Evolutionary conservation across 1,139 yeast genomes (phyloP).

Genomic region (Meyerozyma elateridarum): DNA sequence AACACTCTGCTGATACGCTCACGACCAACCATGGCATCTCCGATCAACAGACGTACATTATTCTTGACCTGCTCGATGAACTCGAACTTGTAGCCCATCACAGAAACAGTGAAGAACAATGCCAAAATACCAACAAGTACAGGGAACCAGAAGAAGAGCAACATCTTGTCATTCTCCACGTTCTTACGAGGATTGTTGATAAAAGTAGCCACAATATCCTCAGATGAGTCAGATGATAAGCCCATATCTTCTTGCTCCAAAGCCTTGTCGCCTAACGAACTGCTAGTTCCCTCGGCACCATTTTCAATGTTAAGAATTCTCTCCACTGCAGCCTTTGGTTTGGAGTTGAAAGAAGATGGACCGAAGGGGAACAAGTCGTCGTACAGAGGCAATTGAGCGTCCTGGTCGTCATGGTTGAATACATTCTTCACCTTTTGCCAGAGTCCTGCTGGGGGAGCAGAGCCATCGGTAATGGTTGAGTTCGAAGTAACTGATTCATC

Average conservation of each 20-base stretch:
- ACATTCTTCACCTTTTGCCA: conserved; percentile 66
- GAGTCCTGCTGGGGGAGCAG: conserved; percentile 23
- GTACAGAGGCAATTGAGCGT: conserved; percentile 61
- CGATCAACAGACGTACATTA: conserved; percentile 48
- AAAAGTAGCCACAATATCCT: conserved; percentile 50
- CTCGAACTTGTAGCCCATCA: conserved; percentile 46
- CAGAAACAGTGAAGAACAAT: conserved; percentile 45
- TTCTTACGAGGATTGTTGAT: conserved; percentile 59
- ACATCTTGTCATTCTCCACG: conserved; percentile 78
- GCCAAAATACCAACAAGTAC: conserved; percentile 51
- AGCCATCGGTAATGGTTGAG: conserved; percentile 11
- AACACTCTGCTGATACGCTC: conserved; percentile 62
- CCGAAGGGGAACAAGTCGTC: conserved; percentile 80
- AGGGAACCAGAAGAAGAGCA: conserved; percentile 86
- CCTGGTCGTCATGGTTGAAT: conserved; percentile 39
- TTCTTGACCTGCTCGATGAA: conserved; percentile 41
- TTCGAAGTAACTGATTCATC: conserved; percentile 11
- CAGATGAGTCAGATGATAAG: conserved; percentile 44
- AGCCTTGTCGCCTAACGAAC: conserved; percentile 5
- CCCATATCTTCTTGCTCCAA: conserved; percentile 24
- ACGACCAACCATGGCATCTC: conserved; percentile 63
- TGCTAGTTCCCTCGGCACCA: conserved; percentile 6
- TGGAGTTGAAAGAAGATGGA: conserved; percentile 24
- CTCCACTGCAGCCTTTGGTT: conserved; percentile 35
- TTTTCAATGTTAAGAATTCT: conserved; percentile 23